Base-by-base conservation (phyloP, 805 yeast genomes). In the Yarrowia phangngaensis region DNA sequence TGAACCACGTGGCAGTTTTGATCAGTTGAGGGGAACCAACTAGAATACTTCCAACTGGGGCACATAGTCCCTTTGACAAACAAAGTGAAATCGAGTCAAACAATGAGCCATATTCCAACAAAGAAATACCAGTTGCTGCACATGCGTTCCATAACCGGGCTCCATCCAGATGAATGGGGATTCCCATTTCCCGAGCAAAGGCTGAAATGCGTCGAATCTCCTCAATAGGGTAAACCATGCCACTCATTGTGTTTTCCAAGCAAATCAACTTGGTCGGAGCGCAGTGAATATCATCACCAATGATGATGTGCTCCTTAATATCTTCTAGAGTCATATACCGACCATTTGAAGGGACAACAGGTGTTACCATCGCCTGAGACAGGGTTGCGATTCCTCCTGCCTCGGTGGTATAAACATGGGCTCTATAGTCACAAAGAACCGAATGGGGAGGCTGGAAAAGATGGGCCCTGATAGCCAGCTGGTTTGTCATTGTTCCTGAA, bases 131-230 rank as follows among this genome's bases (percentile, higher is more conserved):
- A 8, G 86, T 77, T 20, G 75, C 89, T 9, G 75, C 83, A 30
- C 79, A 70, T 13, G 96, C 96, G 63, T 84, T 85, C 89, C 94
- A 88, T 43, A 89, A 67, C 58, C 97, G 75, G n/a, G 97, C 97
- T 54, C 97, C 97, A 63, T 89, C 97, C 58, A 88, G 77, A 60
- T 90, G 97, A 56, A 88, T 64, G 50, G 70, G 73, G 50, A 85
- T 66, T 49, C 70, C 71, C 56, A 80, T 71, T 20, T 68, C 74
- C 48, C 72, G 70, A 54, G 90, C 85, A 73, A 84, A 89, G 30
- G 67, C 72, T 32, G 82, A 74, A 57, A 89, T 89, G 51, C 77
- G 75, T 51, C 69, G 67, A 50, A 89, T 72, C 63, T 89, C 96
- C 26, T 82, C 90, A 33, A 80, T 58, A 7, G 97, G 97, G 64